Evolutionary conservation across 768 basidiomycete species (phyloP).

Genomic region (Hypholoma fasciculare): DNA sequence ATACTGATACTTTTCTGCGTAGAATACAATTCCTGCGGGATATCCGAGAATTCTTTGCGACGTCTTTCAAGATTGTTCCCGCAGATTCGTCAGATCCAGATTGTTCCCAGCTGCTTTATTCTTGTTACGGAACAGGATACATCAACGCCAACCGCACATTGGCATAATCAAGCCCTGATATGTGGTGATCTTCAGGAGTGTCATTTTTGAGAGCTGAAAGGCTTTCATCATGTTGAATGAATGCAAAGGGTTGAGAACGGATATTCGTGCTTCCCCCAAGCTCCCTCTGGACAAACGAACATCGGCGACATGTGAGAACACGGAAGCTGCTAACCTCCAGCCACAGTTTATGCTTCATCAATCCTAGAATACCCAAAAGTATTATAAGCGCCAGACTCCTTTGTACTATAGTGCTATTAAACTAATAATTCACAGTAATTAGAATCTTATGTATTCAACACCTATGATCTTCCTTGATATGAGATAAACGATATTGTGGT

Average conservation of each 20-base stretch:
- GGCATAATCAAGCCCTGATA: constrained; percentile 39
- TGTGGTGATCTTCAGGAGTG: neutral
- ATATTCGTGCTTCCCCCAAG: too few species aligned
- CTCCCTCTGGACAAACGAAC: too few species aligned
- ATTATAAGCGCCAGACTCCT: neutral
- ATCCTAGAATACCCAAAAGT: neutral
- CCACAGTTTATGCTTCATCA: neutral
- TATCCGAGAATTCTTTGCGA: constrained; percentile 79
- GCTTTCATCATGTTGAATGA: too few species aligned
- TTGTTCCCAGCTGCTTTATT: constrained; percentile 69
- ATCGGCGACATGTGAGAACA: too few species aligned
- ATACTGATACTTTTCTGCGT: constrained; percentile 8
- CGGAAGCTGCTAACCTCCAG: too few species aligned
- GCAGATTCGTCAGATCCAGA: constrained; percentile 52
- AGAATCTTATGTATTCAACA: neutral
- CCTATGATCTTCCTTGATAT: constrained; percentile 10
- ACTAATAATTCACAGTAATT: neutral
- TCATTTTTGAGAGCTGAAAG: neutral
- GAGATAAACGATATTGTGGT: constrained; percentile 9
- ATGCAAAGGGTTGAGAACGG: too few species aligned
- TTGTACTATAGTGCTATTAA: neutral
- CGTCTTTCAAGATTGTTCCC: constrained; percentile 86
- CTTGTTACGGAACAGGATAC: constrained; percentile 92
- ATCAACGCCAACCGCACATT: constrained; percentile 83
- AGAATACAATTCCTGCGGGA: constrained; percentile 95